Base-by-base conservation (phyloP, 371 early-diverging fungal genomes). In the Syncephalis fuscata region DNA sequence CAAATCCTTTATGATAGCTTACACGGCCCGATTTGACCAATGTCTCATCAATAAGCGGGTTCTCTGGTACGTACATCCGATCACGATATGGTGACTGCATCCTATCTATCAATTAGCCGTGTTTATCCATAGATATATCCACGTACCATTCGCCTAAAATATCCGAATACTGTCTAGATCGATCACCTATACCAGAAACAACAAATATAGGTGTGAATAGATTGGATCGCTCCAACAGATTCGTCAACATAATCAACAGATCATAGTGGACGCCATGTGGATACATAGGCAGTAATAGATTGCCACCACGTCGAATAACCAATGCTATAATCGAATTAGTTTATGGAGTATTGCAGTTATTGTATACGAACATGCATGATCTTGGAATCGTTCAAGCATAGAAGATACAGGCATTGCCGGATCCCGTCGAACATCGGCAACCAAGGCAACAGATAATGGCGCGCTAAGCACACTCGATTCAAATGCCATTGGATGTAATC, bases 121-220 rank as follows among this genome's bases (percentile, higher is more conserved):
- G n/a, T n/a, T n/a, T n/a, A n/a, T n/a, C n/a, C n/a, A n/a, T n/a
- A n/a, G n/a, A n/a, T n/a, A n/a, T n/a, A n/a, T n/a, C n/a, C n/a
- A n/a, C 47, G 45, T 66, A 76, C 89, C 90, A 89, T 72, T 89
- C 88, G 25, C 84, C 85, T 52, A 81, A 71, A 52, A 89, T 88
- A 56, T 81, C 85, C 10, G 88, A 81, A 53, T 81, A 81, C 55
- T 85, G 76, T 10, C 88, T 60, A 9, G 87, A 78, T 23, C 68
- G 68, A 26, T 84, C 76, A 1, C 86, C 87, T 8, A 85, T 68
- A 0, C 85, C 82, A 17, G 82, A 81, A 2, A 80, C 66, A 45
- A 85, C 66, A 48, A 83, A 78, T 22, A 84, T 70, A 4, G 76
- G 78, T 15, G 73, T 66, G 17, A 73, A 57, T 19, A 61, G 57